Evolutionary conservation across 2,329 filamentous ascomycete genomes (phyloP).

Genomic region (Phialophora verrucosa): DNA sequence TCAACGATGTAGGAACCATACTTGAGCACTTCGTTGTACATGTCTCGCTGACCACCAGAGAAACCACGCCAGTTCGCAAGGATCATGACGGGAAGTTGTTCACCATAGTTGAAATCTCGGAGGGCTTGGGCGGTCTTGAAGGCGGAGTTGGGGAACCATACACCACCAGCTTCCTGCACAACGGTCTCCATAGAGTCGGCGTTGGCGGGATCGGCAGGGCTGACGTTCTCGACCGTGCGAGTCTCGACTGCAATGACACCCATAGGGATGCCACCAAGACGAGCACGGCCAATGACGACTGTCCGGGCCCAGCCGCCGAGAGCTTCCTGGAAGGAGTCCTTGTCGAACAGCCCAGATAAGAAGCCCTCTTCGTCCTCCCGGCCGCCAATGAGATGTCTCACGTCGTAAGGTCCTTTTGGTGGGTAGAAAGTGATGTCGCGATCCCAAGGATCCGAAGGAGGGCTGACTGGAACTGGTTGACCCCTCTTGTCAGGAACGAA

Average conservation of each 20-base stretch:
- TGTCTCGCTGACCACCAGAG: constrained; percentile 98
- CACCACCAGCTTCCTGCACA: constrained; percentile 91
- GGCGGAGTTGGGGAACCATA: constrained; percentile 99
- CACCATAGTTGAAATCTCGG: constrained; percentile 98
- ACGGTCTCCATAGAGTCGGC: constrained; percentile 98
- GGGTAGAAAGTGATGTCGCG: constrained; percentile 84
- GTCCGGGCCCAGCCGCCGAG: constrained; percentile 97
- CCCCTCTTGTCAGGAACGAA: constrained; percentile 96
- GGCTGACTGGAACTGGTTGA: constrained; percentile 88
- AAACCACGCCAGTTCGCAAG: constrained; percentile 99
- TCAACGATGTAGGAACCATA: constrained; percentile 99
- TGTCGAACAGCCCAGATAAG: constrained; percentile 91
- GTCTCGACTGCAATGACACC: constrained; percentile 98
- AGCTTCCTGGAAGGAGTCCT: constrained; percentile 93
- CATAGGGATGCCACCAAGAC: constrained; percentile 94
- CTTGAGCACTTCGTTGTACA: constrained; percentile 99
- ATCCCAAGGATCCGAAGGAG: constrained; percentile 86
- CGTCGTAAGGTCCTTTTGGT: constrained; percentile 85
- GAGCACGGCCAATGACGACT: constrained; percentile 93
- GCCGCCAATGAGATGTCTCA: constrained; percentile 89
- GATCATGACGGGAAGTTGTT: constrained; percentile 98
- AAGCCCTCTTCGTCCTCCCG: constrained; percentile 85
- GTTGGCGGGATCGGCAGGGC: constrained; percentile 94
- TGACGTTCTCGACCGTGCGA: constrained; percentile 94
- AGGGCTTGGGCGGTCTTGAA: constrained; percentile 99